Base-by-base conservation (phyloP, 106 monocot species). In the Apostasia ramifera region DNA sequence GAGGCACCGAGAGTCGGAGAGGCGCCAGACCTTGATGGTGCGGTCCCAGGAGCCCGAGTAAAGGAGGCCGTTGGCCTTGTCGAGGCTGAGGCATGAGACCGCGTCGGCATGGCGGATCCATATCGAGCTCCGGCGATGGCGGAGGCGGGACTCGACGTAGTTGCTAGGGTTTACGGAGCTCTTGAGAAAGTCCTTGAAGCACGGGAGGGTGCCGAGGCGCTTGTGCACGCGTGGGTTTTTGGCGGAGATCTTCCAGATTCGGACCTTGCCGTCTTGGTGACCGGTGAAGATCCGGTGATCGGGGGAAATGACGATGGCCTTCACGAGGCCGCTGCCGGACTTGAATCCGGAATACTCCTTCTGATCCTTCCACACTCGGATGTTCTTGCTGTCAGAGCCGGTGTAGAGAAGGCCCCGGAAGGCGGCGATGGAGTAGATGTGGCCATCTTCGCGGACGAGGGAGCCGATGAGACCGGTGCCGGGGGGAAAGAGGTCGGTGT, bases 1-100 rank as follows among this genome's bases (percentile, higher is more conserved):
- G 4, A 88, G 43, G 59, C 85, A 84, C 44, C 71, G 80, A 44
- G 74, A 78, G 67, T 88, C 88, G 14, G 75, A 53, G 13, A 88
- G 9, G 37, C 85, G 80, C 92, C 92, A 92, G 1, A 85, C 77
- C 71, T 92, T 92, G 53, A 92, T 40, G 13, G 83, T 81, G 44
- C 62, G 79, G 63, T 92, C 92, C 82, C 88, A 88, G 2, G 92
- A 92, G 1, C 85, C 88, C 2, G 85, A 88, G 74, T 88, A 92
- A 41, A 92, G 66, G 15, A 83, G 51, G 1, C n/a, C 50, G 69
- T 69, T 68, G 71, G 79, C 80, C 42, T 85, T 77, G 72, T 53
- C 80, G 2, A 85, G 55, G 72, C 66, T 70, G 39, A 92, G 69
- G 74, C 78, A 81, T 39, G 85, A 85, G 13, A 85, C 71, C 8